phyloP scores from a whole-genome alignment of 83 land plant species.

The Thuja plicata region DNA sequence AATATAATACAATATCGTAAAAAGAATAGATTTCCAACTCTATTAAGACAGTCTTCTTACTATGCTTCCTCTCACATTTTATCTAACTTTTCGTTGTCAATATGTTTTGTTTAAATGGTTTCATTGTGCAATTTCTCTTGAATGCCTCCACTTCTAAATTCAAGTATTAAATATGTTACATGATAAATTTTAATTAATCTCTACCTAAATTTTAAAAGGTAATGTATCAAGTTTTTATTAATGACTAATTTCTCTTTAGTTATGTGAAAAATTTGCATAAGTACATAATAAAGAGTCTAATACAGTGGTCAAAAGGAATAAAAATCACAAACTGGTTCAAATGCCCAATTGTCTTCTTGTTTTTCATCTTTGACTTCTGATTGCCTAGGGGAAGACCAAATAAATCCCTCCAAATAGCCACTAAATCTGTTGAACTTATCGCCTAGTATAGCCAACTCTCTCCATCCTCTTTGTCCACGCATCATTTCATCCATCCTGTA shows the following conservation, averaged over 20 bases:
- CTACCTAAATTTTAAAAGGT: background rate
- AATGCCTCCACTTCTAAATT: background rate
- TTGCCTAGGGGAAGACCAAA: slow-evolving; percentile 65
- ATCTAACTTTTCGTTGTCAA: background rate
- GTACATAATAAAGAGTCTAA: background rate
- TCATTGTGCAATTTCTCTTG: background rate
- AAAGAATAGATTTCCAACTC: background rate
- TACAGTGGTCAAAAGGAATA: background rate
- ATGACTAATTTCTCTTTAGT: background rate
- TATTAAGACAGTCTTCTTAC: background rate
- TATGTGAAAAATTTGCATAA: background rate
- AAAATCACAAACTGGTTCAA: slow-evolving; percentile 65
- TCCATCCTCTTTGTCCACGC: slow-evolving; percentile 92
- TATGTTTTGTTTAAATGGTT: background rate
- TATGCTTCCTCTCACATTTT: background rate
- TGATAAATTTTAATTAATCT: background rate
- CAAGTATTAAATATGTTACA: background rate
- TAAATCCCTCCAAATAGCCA: slow-evolving; percentile 70
- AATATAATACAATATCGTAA: background rate
- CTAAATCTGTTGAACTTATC: slow-evolving; percentile 68
- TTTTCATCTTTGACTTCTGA: slow-evolving; percentile 38
- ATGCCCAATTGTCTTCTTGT: slow-evolving; percentile 73
- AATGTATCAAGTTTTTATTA: background rate
- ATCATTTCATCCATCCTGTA: slow-evolving; percentile 98
- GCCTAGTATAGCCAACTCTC: slow-evolving; percentile 74